phyloP scores from a whole-genome alignment of 176 grass and related monocot genomes.

The Phyllostachys edulis region DNA sequence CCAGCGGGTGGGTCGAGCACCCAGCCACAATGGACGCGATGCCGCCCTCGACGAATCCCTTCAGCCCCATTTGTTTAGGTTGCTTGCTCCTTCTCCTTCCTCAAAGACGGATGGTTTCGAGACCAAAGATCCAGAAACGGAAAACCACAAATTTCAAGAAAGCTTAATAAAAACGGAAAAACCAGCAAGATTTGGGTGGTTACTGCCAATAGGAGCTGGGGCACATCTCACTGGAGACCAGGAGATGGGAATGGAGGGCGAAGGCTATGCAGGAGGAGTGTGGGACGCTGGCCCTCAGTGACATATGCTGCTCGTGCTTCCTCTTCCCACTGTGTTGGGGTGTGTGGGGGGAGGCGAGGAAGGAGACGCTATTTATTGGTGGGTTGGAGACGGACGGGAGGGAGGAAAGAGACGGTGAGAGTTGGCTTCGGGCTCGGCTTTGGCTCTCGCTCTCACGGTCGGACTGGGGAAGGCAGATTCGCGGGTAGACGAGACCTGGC shows the following conservation, averaged over 20 bases:
- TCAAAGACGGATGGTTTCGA: background rate
- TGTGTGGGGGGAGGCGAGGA: background rate
- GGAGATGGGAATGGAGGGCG: conserved; percentile 90
- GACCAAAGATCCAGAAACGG: background rate
- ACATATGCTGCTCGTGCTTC: conserved; percentile 64
- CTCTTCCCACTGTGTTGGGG: background rate
- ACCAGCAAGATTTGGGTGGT: background rate
- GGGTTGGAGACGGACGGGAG: background rate
- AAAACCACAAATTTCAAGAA: background rate
- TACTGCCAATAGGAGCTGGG: conserved; percentile 67
- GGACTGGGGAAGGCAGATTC: conserved; percentile 57
- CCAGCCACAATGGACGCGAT: conserved; percentile 88
- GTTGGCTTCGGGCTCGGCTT: background rate
- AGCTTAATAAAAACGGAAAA: background rate
- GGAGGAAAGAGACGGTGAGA: background rate
- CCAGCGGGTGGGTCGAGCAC: conserved; percentile 90
- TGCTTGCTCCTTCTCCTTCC: background rate
- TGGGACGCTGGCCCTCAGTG: conserved; percentile 78
- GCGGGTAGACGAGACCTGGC: background rate
- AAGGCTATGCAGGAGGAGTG: conserved; percentile 79
- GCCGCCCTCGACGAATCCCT: conserved; percentile 93
- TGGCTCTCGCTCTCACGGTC: background rate
- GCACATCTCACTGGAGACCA: conserved; percentile 94
- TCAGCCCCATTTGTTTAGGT: conserved; percentile 57
- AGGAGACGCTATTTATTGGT: conserved; percentile 29